A percentile compares a stretch with the other conserved stretches of the same genome.
Evolutionary conservation across 768 basidiomycete species (phyloP).

Genomic region (Agaricus blazei): DNA sequence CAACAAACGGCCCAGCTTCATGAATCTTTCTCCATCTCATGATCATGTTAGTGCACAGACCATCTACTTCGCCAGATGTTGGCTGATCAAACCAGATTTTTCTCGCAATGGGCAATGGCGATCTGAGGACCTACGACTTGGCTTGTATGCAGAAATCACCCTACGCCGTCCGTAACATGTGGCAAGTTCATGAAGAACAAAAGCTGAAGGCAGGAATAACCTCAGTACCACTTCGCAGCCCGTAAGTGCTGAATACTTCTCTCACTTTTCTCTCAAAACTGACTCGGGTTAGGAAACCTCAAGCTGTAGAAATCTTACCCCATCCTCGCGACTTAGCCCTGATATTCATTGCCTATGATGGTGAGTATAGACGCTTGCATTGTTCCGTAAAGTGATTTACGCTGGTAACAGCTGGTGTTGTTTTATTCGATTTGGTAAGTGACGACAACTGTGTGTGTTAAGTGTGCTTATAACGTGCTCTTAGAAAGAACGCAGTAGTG

Average conservation of each 20-base stretch:
- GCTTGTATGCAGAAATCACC: constrained; percentile 59
- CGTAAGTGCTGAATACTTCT: constrained; percentile 22
- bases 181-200: constrained; percentile 67
- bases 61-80: constrained; percentile 7
- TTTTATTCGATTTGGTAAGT: constrained; percentile 54
- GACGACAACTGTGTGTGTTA: not conserved
- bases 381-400: constrained; percentile 1
- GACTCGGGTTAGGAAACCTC: constrained; percentile 27
- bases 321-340: constrained; percentile 74
- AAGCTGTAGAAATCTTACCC: constrained; percentile 54
- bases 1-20: constrained; percentile 32
- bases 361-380: constrained; percentile 27
- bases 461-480: not conserved
- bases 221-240: constrained; percentile 19
- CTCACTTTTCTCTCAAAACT: not conserved
- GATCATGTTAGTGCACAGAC: constrained; percentile 47
- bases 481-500: constrained; percentile 43
- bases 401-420: constrained; percentile 46
- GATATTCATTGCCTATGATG: constrained; percentile 71
- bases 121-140: constrained; percentile 75
- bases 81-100: constrained; percentile 32
- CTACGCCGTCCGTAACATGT: constrained; percentile 70
- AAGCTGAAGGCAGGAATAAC: constrained; percentile 33
- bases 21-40: constrained; percentile 64
- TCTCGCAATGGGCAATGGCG: constrained; percentile 43